Evolutionary conservation across 768 basidiomycete species (phyloP).

Genomic region (Pisolithus sp.): DNA sequence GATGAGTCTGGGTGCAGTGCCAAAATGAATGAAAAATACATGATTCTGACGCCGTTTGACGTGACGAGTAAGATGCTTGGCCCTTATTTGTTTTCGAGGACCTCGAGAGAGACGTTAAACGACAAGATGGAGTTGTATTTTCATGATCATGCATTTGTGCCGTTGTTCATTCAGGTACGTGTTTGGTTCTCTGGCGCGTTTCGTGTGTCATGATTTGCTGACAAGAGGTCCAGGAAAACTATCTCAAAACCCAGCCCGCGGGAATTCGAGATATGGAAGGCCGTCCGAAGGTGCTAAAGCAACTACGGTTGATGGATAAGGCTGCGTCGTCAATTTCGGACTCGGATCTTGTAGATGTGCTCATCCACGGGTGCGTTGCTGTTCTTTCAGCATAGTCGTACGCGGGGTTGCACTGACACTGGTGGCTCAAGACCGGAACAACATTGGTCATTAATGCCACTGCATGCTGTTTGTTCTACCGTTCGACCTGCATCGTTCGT

Average conservation of each 20-base stretch:
- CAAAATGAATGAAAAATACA: slow-evolving; percentile 88
- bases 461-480: slow-evolving; percentile 87
- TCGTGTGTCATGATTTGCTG: too few species aligned
- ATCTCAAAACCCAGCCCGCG: slow-evolving; percentile 77
- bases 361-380: slow-evolving; percentile 77
- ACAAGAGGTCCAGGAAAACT: slow-evolving; percentile 63
- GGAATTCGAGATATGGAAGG: slow-evolving; percentile 52
- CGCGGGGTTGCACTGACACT: background rate
- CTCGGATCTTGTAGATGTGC: slow-evolving; percentile 84
- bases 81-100: slow-evolving; percentile 84
- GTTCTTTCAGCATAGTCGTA: background rate
- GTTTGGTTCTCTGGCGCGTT: slow-evolving; percentile 19
- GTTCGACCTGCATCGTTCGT: slow-evolving; percentile 80
- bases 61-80: slow-evolving; percentile 85
- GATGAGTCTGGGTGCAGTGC: slow-evolving; percentile 40
- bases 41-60: slow-evolving; percentile 87
- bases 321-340: slow-evolving; percentile 94
- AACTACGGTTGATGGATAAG: slow-evolving; percentile 73
- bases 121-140: slow-evolving; percentile 98
- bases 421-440: slow-evolving; percentile 67
- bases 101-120: slow-evolving; percentile 70
- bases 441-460: slow-evolving; percentile 92
- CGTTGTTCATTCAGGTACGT: slow-evolving; percentile 85
- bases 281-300: slow-evolving; percentile 59
- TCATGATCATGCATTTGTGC: slow-evolving; percentile 91